phyloP scores from a whole-genome alignment of 176 grass and related monocot species.

The Oryza coarctata region DNA sequence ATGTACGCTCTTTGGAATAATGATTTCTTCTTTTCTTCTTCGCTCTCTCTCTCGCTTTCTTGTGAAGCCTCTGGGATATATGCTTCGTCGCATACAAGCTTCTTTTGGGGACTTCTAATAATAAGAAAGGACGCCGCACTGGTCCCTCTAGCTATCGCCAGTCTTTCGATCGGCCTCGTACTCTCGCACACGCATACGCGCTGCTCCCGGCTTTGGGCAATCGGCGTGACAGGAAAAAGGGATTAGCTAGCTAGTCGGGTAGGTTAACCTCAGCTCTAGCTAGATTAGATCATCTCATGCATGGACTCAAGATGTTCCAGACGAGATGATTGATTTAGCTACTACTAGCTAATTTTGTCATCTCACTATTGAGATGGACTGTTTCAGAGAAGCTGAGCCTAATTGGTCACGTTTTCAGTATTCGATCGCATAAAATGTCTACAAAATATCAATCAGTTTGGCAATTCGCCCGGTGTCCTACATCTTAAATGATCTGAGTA shows the following conservation, averaged over 20 bases:
- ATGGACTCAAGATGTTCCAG: neutral
- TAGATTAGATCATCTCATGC: neutral
- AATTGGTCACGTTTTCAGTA: neutral
- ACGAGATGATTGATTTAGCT: neutral
- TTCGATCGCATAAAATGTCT: neutral
- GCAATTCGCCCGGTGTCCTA: neutral
- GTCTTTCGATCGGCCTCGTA: constrained; percentile 9
- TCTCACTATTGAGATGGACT: neutral
- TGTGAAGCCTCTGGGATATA: neutral
- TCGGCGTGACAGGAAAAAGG: constrained; percentile 6
- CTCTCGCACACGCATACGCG: constrained; percentile 10
- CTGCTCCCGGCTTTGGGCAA: constrained; percentile 37
- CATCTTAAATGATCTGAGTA: neutral
- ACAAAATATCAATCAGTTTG: neutral
- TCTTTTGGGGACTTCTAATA: constrained; percentile 9
- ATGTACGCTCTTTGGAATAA: neutral
- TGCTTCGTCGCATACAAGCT: neutral
- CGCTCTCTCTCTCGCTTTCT: neutral
- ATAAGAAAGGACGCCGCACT: constrained; percentile 12
- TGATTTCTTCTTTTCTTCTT: neutral
- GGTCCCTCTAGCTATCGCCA: neutral
- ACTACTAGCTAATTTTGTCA: neutral
- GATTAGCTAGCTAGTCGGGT: neutral
- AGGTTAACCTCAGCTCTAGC: neutral
- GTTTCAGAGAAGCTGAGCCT: neutral